Evolutionary conservation across 2,329 filamentous ascomycete genomes (phyloP).

Genomic region (Cladosporium sp.): DNA sequence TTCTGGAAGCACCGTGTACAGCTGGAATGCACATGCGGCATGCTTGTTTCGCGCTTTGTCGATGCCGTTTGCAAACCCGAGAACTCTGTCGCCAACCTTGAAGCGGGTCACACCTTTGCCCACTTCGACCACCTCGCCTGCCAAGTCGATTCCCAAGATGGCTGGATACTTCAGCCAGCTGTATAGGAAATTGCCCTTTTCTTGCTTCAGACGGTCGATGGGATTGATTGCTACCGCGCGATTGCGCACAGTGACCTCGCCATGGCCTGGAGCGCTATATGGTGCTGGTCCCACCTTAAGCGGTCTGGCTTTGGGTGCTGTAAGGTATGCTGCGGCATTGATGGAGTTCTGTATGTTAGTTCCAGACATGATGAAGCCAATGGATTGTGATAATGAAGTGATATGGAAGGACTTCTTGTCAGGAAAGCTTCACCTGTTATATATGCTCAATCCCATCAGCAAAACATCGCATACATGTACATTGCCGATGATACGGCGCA

Average conservation of each 20-base stretch:
- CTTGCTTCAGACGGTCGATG: slow-evolving; percentile 39
- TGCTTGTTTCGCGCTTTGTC: slow-evolving; percentile 17
- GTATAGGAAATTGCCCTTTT: background rate
- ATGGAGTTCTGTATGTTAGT: background rate
- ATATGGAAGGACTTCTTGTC: background rate
- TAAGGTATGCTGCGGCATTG: background rate
- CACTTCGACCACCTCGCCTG: slow-evolving; percentile 35
- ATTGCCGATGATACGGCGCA: background rate
- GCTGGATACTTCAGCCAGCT: slow-evolving; percentile 6
- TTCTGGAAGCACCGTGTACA: slow-evolving; percentile 25
- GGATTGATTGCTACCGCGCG: slow-evolving; percentile 42
- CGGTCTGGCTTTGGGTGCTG: background rate
- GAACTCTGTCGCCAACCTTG: slow-evolving; percentile 31
- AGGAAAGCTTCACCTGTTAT: background rate
- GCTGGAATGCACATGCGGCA: slow-evolving; percentile 27
- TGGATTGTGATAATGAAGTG: background rate
- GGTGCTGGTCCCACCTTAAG: background rate
- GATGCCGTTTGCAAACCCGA: slow-evolving; percentile 25
- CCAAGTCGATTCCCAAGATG: slow-evolving; percentile 34
- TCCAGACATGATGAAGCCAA: background rate
- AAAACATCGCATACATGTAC: background rate
- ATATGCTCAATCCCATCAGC: too few relatives aligned
- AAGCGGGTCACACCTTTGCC: slow-evolving; percentile 31
- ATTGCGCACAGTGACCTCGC: slow-evolving; percentile 41
- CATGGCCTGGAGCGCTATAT: slow-evolving; percentile 18